Base-by-base conservation (phyloP, 169 alveolate species). In the Plasmodium reichenowi region DNA sequence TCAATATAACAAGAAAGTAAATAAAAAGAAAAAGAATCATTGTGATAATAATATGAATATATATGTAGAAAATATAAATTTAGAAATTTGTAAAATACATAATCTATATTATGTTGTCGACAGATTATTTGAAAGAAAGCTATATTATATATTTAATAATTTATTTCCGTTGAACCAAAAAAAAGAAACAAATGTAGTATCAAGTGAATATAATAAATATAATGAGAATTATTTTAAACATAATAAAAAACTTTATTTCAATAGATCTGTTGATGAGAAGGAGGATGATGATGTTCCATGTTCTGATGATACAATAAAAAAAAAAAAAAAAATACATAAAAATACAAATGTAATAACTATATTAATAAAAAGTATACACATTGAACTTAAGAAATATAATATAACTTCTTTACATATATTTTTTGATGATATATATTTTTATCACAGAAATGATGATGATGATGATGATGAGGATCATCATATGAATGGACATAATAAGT, bases 121-220 rank as follows among this genome's bases (percentile, higher is more conserved):
- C 4, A 22, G 26, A 2, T 13, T 73, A 26, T 13, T 47, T n/a
- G 86, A 73, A 62, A n/a, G 47, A 24, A 70, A 73, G 7, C 20
- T 73, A 38, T 38, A 38, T n/a, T 73, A 15, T 22, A 43, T 73
- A n/a, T n/a, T 73, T 60, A 56, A 73, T 4, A 43, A 73, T 47
- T 20, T 54, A 26, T 32, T 68, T 47, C 60, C 26, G 1, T n/a
- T 13, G 6, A 12, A 26, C 15, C 4, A 26, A 29, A 54, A 24
- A 1, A 22, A 13, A 24, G 17, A 68, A 20, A 5, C 64, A 38
- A 43, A 5, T 38, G 0, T 6, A 38, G 5, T 9, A 38, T 5
- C 47, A 38, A 38, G 2, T 5, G 10, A 5, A 5, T 5, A 38
- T 38, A 38, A 38, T 38, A 38, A 5, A 5, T 38, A 38, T 5